Conservation (phyloP, 371 early-diverging fungal genomes). For the Apophysomyces ossiformis region DNA sequence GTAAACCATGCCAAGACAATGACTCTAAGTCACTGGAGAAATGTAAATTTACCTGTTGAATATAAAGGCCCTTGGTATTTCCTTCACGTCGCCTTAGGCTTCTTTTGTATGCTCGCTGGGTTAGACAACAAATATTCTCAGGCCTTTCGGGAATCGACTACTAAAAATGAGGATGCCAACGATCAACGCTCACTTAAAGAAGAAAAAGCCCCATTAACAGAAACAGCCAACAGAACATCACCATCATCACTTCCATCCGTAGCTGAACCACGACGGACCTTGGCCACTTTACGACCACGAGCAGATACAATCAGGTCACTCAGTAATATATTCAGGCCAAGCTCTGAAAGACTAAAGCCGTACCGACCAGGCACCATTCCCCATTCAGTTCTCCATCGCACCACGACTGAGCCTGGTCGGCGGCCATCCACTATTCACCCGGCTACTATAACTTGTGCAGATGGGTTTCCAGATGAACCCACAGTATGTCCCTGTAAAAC, state of each 20-base stretch:
- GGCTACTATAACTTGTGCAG: constrained; percentile 27
- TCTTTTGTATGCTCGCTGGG: constrained; percentile 36
- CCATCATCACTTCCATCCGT: constrained; percentile 1
- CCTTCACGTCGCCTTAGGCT: constrained; percentile 32
- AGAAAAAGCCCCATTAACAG: constrained; percentile 24
- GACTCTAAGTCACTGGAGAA: constrained; percentile 57
- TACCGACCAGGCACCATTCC: constrained; percentile 48
- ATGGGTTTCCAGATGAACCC: constrained; percentile 31
- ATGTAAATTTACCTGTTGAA: constrained; percentile 51
- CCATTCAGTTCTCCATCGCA: constrained; percentile 47
- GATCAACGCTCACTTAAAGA: constrained; percentile 15
- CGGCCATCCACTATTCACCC: constrained; percentile 34
- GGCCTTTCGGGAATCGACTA: constrained; percentile 16
- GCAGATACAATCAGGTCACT: constrained; percentile 41
- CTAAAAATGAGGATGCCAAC: background rate
- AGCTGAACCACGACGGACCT: constrained; percentile 12
- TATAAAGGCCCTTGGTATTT: constrained; percentile 28
- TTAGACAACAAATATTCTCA: constrained; percentile 26
- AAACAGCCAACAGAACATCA: constrained; percentile 8
- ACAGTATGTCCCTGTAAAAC: constrained; percentile 31
- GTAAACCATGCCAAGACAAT: constrained; percentile 66
- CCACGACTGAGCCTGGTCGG: constrained; percentile 25
- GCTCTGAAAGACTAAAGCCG: constrained; percentile 23
- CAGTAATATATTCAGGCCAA: constrained; percentile 29
- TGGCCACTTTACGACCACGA: constrained; percentile 22